phyloP scores from a whole-genome alignment of 208 protist genomes.

The Acanthamoeba royreba region DNA sequence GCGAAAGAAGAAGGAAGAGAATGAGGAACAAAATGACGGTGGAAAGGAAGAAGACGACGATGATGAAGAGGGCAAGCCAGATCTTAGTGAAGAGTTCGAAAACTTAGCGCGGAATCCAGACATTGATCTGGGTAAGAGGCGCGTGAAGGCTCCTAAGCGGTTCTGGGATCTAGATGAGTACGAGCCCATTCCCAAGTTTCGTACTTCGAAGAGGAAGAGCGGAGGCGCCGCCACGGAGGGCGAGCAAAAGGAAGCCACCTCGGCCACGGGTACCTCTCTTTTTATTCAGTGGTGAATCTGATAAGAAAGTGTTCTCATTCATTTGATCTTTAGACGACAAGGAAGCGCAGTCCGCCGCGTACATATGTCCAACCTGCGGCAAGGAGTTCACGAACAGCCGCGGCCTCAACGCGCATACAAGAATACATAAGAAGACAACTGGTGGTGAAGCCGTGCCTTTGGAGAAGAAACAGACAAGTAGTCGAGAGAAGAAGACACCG shows the following conservation, averaged over 20 bases:
- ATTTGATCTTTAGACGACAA: no score
- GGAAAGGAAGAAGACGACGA: not conserved
- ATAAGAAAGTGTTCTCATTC: no score
- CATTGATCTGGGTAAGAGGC: not conserved
- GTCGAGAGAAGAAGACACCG: not conserved
- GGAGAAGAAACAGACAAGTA: no score
- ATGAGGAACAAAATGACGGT: not conserved
- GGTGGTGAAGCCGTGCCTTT: no score
- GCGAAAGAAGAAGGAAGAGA: no score
- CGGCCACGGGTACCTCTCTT: no score
- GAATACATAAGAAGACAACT: slow-evolving; percentile 1
- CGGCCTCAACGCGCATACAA: not conserved
- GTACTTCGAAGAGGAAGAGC: not conserved
- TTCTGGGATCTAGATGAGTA: slow-evolving; percentile 25
- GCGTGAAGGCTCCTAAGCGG: slow-evolving; percentile 8
- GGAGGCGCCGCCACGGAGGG: not conserved
- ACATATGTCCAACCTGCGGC: not conserved
- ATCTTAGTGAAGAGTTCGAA: slow-evolving; percentile 1
- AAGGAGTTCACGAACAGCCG: not conserved
- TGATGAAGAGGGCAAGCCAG: not conserved
- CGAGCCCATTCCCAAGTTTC: not conserved
- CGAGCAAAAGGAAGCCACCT: no score
- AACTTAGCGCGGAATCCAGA: not conserved
- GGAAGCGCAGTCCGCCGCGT: no score
- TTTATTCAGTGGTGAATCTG: no score